Evolutionary conservation across 352 stramenopile species (phyloP), one percentile per base, ranked within the genome.

Genomic region (Pythium phragmitis): DNA sequence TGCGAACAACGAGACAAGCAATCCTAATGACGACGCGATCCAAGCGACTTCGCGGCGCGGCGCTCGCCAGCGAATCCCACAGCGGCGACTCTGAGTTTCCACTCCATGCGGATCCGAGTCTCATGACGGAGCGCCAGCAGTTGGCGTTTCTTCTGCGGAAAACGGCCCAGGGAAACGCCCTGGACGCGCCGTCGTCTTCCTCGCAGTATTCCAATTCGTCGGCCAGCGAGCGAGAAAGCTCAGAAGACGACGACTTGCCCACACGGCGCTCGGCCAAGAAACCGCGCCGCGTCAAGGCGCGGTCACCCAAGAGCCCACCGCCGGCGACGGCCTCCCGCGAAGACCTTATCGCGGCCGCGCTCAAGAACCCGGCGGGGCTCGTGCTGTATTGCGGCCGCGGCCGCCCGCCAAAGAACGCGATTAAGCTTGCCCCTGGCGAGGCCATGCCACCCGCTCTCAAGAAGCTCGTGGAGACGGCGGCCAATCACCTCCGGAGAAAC

Each of bases 41-140:
- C 5, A 69, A 60, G 28, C 55, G 63, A 57, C 53, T 39, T 30
- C 63, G 63, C 47, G 37, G 59, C 59, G 30, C 48, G 30, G 23
- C 50, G 36, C 30, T 36, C 42, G 21, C 33, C n/a, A 46, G 28
- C 47, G 63, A 55, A 33, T 19, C 16, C 49, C n/a, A 36, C 62
- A 33, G 30, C 41, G 62, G 55, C 45, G 34, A 39, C 7, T 39
- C 34, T 56, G 64, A 75, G 53, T 37, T 72, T 26, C 60, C 62
- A 4, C 41, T 70, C 48, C 55, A 65, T 43, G 63, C 85, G 71
- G 72, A 92, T 60, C 76, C 80, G 39, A 88, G 75, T 43, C 69
- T 88, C 37, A 92, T 92, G 84, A 92, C 84, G 54, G 84, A 92
- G 74, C 78, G 84, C 7, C 84, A 92, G 65, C 84, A 91, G 60